Conservation (phyloP, 805 yeast genomes). For the Saturnispora dispora region DNA sequence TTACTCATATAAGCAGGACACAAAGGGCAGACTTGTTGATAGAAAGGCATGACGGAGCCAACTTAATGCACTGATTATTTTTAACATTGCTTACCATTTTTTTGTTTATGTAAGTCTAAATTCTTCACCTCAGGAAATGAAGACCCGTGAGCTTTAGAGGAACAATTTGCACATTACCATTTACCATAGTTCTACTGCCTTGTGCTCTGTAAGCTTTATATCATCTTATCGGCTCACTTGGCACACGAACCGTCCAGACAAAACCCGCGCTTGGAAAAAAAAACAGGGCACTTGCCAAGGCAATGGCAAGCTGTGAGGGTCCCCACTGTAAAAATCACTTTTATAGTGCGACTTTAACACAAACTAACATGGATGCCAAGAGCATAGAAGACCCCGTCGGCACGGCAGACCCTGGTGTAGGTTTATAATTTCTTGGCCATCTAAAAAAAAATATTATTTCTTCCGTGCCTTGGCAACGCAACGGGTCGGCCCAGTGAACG, state of each 20-base stretch:
- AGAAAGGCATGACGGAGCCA: no score
- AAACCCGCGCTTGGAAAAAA: background rate
- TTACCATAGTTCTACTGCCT: no score
- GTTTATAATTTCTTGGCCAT: background rate
- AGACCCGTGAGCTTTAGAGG: no score
- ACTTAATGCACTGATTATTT: no score
- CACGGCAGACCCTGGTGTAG: background rate
- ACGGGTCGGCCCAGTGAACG: background rate
- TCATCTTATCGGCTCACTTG: background rate
- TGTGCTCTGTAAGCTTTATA: background rate
- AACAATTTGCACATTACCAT: no score
- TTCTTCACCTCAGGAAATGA: no score
- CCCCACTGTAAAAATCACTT: background rate
- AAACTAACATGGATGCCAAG: background rate
- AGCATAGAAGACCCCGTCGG: background rate
- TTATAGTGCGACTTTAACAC: background rate
- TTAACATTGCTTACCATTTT: no score
- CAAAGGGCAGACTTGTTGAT: no score
- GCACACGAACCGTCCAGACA: background rate
- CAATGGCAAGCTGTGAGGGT: background rate
- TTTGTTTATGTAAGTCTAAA: no score
- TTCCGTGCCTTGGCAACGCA: background rate
- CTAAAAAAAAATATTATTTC: background rate
- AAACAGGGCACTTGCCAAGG: background rate
- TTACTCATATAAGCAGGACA: no score